Percentiles rank a stretch among this genome's conserved stretches.
These are phyloP conservation scores for Emericellopsis terricola DNA, from an alignment of 495 filamentous ascomycete species.

Conservation along the genomic window DNA sequence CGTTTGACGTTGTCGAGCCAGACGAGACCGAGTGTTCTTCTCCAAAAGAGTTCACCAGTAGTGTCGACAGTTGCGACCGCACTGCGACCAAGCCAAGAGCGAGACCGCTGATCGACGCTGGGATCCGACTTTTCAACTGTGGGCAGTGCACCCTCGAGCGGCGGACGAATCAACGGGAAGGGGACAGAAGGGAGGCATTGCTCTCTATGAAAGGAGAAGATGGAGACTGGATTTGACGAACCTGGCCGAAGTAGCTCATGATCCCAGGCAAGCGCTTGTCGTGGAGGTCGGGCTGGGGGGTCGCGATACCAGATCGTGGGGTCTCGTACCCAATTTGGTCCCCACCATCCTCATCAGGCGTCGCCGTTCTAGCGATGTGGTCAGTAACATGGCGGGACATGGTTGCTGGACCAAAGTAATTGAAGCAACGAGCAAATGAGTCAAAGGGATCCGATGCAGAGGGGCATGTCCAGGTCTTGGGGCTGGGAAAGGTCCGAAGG, in stretches of 20 bases:
- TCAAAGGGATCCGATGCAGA: constrained; percentile 1
- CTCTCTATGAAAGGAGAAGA: no score
- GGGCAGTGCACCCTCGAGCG: no score
- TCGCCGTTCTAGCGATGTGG: constrained; percentile 25
- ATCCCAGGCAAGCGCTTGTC: constrained; percentile 86
- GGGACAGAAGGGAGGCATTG: no score
- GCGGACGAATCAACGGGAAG: no score
- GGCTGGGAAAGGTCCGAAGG: background rate
- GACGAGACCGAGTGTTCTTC: no score
- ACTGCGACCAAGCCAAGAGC: no score
- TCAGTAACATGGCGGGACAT: constrained; percentile 27
- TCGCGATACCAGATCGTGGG: constrained; percentile 70
- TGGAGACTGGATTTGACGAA: constrained; percentile 51
- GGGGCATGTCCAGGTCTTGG: constrained; percentile 1
- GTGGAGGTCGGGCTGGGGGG: constrained; percentile 70
- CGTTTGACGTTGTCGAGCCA: no score
- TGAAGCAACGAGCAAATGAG: constrained; percentile 3
- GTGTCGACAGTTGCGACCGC: no score
- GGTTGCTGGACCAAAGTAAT: constrained; percentile 7
- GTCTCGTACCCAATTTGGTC: constrained; percentile 70
- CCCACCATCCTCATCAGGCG: constrained; percentile 45
- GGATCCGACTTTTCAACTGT: no score
- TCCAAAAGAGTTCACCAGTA: no score
- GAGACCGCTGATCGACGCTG: no score
- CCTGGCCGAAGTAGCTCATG: constrained; percentile 91